Conservation (phyloP, 768 basidiomycete species). For the Galerina marginata region DNA sequence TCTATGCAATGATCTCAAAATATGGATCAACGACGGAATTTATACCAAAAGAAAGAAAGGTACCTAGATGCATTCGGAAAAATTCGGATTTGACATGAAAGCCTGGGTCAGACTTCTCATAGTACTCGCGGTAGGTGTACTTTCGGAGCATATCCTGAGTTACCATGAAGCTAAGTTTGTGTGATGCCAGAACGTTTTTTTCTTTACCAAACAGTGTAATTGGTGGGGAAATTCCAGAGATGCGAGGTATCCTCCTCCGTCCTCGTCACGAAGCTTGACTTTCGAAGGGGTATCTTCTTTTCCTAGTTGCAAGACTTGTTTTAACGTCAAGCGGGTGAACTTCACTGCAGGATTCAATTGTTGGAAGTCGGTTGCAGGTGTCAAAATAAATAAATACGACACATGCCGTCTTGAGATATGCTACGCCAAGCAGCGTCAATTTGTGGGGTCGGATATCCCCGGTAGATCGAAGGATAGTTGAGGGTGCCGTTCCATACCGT, state of each 20-base stretch:
- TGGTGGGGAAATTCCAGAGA: slow-evolving; percentile 8
- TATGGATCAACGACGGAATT: background rate
- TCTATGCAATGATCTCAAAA: slow-evolving; percentile 13
- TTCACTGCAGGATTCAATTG: background rate
- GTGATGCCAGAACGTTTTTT: background rate
- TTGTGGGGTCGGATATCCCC: slow-evolving; percentile 8
- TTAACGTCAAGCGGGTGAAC: background rate
- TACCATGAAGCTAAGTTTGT: background rate
- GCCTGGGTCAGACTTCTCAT: slow-evolving; percentile 5
- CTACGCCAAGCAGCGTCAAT: slow-evolving; percentile 15
- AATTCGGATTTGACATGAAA: slow-evolving; percentile 3
- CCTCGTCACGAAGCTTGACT: slow-evolving; percentile 1
- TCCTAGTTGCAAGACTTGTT: slow-evolving; percentile 5
- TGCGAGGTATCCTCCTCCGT: slow-evolving; percentile 14
- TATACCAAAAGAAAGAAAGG: background rate
- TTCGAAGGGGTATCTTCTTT: slow-evolving; percentile 5
- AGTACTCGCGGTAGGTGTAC: slow-evolving; percentile 8
- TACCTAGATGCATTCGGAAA: slow-evolving; percentile 8
- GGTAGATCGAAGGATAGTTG: slow-evolving; percentile 13
- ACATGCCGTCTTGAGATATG: slow-evolving; percentile 10
- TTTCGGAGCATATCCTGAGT: slow-evolving; percentile 13
- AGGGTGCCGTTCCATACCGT: slow-evolving; percentile 11
- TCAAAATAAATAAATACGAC: too few species aligned
- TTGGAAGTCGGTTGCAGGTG: too few species aligned
- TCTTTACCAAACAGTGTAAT: slow-evolving; percentile 8